Base-by-base conservation (phyloP, 1,284 basidiomycete species). In the Ceratobasidium sp. region DNA sequence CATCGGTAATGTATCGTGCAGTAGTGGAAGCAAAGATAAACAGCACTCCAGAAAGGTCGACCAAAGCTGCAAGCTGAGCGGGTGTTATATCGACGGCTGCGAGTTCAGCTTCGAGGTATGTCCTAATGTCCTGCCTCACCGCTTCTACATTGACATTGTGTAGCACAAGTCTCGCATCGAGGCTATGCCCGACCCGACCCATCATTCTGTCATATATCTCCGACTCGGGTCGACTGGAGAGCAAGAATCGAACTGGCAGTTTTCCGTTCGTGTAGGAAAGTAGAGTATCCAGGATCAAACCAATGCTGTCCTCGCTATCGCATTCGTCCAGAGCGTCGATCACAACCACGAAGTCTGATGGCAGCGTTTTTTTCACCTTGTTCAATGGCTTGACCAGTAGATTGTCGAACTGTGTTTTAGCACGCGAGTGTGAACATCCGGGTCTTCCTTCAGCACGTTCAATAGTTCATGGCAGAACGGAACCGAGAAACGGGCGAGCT, bases 241-340 rank as follows among this genome's bases (percentile, higher is more conserved):
- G 25, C 2, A 60, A 47, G 27, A 47, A 47, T n/a, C 34, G 27
- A 4, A 45, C 27, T 6, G 4, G 42, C 3, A 47, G 10, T 27
- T 29, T 27, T 2, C 25, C 42, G 27, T 34, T 5, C n/a, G 6
- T 4, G 22, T 17, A 17, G 22, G 42, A 7, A 15, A 55, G 53
- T 20, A 55, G 32, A 12, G 15, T 22, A 31, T 7, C 25, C 2
- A 60, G 40, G 8, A 45, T 5, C 42, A 15, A 20, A n/a, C 15
- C 15, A 17, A 45, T 17, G 38, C 38, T 40, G 38, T 40, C 38
- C 38, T 40, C 38, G 38, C 22, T 17, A 6, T 47, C 32, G 47
- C 60, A 64, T 25, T 64, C 60, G 34, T 64, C 60, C 34, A 64
- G 47, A 6, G 60, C 60, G 25, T 64, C 60, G 13, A 64, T 64